Evolutionary conservation across 1,284 basidiomycete genomes (phyloP).

Genomic region (Puccinia polysora): DNA sequence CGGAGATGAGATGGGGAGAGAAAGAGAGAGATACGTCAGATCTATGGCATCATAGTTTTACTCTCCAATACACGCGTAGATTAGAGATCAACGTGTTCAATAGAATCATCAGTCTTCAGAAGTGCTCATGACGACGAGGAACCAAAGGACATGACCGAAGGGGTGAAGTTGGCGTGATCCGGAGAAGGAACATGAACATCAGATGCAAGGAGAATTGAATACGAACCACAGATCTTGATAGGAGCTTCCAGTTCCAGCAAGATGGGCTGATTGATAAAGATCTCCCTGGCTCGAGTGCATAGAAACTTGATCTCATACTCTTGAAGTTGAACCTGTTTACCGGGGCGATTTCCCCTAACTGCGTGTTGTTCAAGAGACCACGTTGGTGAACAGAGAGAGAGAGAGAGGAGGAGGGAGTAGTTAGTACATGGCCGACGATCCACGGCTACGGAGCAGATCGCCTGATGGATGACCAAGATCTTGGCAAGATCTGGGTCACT

Average conservation of each 20-base stretch:
- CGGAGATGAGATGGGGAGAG: neutral
- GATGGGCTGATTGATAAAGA: conserved; percentile 93
- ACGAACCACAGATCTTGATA: conserved; percentile 93
- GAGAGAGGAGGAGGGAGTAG: conserved; percentile 3
- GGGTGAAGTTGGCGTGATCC: too few relatives aligned
- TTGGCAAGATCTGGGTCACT: neutral
- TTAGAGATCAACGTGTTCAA: too few relatives aligned
- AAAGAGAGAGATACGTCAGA: too few relatives aligned
- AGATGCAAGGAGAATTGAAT: neutral
- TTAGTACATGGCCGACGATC: neutral
- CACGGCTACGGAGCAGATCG: neutral
- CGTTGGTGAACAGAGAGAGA: neutral
- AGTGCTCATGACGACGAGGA: too few relatives aligned
- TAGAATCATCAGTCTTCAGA: too few relatives aligned
- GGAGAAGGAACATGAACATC: neutral
- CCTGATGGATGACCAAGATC: neutral
- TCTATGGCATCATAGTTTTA: too few relatives aligned
- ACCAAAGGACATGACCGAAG: neutral
- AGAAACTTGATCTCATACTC: conserved; percentile 95
- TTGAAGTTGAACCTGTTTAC: conserved; percentile 86
- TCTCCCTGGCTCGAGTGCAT: conserved; percentile 88
- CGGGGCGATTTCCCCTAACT: conserved; percentile 90
- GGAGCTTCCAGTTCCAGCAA: conserved; percentile 88
- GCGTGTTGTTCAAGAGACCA: too few relatives aligned
- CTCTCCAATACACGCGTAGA: too few relatives aligned